Evolutionary conservation across 176 grass and related monocot genomes (phyloP), one percentile per base, ranked within the genome.

Genomic region (Urochloa ruziziensis): DNA sequence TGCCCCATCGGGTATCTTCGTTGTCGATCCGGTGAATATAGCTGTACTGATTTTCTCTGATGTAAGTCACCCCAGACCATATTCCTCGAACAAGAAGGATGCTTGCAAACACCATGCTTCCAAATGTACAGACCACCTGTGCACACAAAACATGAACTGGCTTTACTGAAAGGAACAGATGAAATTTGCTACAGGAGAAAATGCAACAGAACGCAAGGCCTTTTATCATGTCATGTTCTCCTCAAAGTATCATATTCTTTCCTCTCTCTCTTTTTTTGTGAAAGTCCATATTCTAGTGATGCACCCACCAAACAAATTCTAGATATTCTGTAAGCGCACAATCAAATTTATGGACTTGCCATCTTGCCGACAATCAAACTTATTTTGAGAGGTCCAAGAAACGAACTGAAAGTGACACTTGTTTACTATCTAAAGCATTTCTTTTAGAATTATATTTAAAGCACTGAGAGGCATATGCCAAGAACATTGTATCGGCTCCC

Each of bases 71-170:
- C 62, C 89, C 93, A 63, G 96, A 99, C 93, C 93, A 94, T 86
- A 94, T 75, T 64, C 96, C 96, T 48, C 96, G 89, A 39, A 96
- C 96, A 65, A 99, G 87, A 68, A 96, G 88, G 67, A 96, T 96
- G 83, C 91, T 99, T 35, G 80, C 14, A 62, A 96, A 99, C 35
- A 96, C 93, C 93, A 99, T 89, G 83, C 91, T 99, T 70, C 96
- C 96, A 87, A 99, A 90, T 58, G 96, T 94, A 89, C 96, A 99
- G 28, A 96, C 83, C 24, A 96, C 93, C 96, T 99, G 85, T 32
- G 53, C 34, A 33, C 62, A 88, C 11, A 42, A 33, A 66, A 73
- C 37, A 27, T 35, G 0, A 48, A 54, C 16, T 37, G 9, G 25
- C 68, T 53, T 80, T 62, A 79, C 14, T 23, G 10, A 44, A 77